A percentile compares a stretch with the other conserved stretches of the same genome.
phyloP scores from a whole-genome alignment of 306 rosid species.

The Calophaca sinica region DNA sequence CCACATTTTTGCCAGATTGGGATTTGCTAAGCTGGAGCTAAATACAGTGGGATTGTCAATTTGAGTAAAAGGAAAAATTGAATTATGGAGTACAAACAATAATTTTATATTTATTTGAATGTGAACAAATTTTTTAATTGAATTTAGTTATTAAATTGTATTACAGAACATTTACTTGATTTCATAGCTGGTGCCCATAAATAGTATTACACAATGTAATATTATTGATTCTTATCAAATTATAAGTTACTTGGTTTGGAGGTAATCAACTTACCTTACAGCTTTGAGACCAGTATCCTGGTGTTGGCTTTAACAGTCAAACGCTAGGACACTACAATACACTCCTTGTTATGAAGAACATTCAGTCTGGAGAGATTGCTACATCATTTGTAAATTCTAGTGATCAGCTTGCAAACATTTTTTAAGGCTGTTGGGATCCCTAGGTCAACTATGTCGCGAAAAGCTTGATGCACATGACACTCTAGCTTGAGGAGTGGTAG shows the following conservation, averaged over 20 bases:
- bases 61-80: neutral
- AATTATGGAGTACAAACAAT: neutral
- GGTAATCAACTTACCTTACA: neutral
- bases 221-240: neutral
- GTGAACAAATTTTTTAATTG: neutral
- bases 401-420: neutral
- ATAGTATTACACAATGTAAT: neutral
- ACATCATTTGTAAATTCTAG: neutral
- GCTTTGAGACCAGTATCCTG: neutral
- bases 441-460: too few relatives aligned
- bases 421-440: too few relatives aligned
- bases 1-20: conserved; percentile 4
- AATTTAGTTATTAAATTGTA: too few relatives aligned
- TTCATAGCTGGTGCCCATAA: neutral
- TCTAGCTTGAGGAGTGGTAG: neutral
- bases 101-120: neutral
- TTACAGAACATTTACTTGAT: neutral
- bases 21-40: neutral
- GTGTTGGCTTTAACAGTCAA: too few relatives aligned
- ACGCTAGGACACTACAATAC: too few relatives aligned
- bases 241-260: neutral
- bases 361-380: neutral
- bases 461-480: neutral
- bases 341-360: neutral
- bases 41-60: too few relatives aligned